phyloP scores from a whole-genome alignment of 176 grass and related monocot genomes.

The Pharus latifolius region DNA sequence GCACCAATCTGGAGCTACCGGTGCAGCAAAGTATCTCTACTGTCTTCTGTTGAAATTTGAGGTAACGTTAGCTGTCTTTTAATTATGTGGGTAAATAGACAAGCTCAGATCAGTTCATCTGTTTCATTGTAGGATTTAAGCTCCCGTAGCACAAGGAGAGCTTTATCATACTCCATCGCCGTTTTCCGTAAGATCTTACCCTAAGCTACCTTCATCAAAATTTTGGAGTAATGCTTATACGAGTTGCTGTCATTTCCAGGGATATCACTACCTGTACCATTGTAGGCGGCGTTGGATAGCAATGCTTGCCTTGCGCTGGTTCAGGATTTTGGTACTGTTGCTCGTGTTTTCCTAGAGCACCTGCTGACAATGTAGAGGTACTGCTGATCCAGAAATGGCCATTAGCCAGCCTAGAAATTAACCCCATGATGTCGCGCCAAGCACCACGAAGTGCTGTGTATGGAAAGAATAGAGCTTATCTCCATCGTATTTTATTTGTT shows the following conservation, averaged over 20 bases:
- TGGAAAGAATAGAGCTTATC: background rate
- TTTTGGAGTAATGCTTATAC: background rate
- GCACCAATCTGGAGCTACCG: background rate
- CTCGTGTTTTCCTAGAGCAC: constrained; percentile 46
- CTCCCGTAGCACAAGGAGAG: background rate
- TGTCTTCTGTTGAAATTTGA: constrained; percentile 22
- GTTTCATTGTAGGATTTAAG: background rate
- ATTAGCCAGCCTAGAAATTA: background rate
- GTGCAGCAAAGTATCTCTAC: background rate
- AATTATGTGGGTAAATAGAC: background rate
- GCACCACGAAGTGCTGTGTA: background rate
- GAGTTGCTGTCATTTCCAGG: background rate
- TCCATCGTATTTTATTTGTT: no score
- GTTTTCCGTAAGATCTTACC: constrained; percentile 5
- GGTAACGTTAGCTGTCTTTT: background rate
- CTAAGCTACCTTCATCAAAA: background rate
- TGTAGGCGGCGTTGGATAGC: background rate
- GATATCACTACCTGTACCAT: background rate
- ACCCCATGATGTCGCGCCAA: background rate
- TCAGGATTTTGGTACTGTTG: background rate
- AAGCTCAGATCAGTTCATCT: background rate
- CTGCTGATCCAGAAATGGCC: background rate
- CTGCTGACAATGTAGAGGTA: background rate
- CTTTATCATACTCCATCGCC: background rate
- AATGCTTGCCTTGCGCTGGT: background rate